Conservation (phyloP, 2,329 filamentous ascomycete genomes). For the Samsoniella hepiali region DNA sequence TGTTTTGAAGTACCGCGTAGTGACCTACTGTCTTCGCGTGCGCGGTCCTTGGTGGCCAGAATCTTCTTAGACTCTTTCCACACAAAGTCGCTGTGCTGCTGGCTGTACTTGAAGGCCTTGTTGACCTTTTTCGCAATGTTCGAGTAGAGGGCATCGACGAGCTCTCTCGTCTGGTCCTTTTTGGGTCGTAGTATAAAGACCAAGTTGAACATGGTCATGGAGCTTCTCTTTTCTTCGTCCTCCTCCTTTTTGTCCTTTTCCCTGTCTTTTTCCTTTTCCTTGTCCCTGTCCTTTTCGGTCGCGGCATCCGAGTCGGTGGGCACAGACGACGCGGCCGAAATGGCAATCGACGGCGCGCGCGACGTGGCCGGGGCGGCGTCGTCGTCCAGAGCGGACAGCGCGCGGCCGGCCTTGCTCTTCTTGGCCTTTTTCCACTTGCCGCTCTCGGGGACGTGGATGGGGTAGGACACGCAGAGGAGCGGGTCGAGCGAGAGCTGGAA, state of each 20-base stretch:
- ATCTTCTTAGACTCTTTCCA: constrained; percentile 88
- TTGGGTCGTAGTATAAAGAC: constrained; percentile 87
- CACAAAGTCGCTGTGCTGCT: constrained; percentile 85
- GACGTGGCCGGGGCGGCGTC: constrained; percentile 28
- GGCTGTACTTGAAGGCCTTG: constrained; percentile 88
- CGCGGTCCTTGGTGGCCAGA: constrained; percentile 75
- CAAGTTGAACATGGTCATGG: constrained; percentile 96
- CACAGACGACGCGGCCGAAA: constrained; percentile 22
- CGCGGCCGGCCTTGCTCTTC: constrained; percentile 30
- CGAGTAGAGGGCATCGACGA: constrained; percentile 75
- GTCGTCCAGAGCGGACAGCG: constrained; percentile 25
- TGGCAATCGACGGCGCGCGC: constrained; percentile 23
- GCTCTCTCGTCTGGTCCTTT: constrained; percentile 69
- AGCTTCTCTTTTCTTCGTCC: constrained; percentile 59
- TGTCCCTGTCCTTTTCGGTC: constrained; percentile 24
- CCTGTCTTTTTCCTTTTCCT: constrained; percentile 28
- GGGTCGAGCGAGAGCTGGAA: constrained; percentile 83
- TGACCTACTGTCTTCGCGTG: constrained; percentile 62
- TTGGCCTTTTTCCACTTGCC: constrained; percentile 71
- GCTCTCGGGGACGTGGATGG: constrained; percentile 76
- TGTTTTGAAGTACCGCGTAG: neutral
- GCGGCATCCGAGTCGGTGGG: constrained; percentile 27
- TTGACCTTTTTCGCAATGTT: constrained; percentile 91
- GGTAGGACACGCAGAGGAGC: constrained; percentile 76
- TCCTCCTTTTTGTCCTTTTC: constrained; percentile 42